Evolutionary conservation across 2,329 filamentous ascomycete genomes (phyloP).

Genomic region (Chaetomiaceae sp.): DNA sequence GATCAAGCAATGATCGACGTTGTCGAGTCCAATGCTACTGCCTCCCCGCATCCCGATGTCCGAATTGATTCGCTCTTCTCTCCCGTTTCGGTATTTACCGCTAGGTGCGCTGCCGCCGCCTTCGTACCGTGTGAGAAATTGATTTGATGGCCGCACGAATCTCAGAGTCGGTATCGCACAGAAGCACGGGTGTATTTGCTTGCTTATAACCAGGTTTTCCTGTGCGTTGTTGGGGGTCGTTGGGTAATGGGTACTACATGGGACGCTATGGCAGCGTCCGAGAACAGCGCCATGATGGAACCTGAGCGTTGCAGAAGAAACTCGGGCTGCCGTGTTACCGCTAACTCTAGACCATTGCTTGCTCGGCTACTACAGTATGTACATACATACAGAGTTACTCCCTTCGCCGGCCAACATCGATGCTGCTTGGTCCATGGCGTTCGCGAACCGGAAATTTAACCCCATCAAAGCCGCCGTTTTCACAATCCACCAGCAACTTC

Average conservation of each 20-base stretch:
- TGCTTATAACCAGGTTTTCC: neutral
- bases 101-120: neutral
- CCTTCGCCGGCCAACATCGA: too few relatives aligned
- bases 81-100: too few relatives aligned
- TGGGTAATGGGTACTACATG: slow-evolving; percentile 1
- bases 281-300: too few relatives aligned
- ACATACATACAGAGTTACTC: too few relatives aligned
- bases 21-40: slow-evolving; percentile 1
- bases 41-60: slow-evolving; percentile 5
- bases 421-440: neutral
- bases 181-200: neutral
- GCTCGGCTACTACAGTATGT: too few relatives aligned
- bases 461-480: neutral
- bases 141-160: neutral
- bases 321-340: too few relatives aligned
- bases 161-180: neutral
- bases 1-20: slow-evolving; percentile 9
- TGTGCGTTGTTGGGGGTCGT: neutral
- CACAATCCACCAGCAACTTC: neutral
- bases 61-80: neutral
- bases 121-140: neutral
- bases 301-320: too few relatives aligned
- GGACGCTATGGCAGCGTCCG: too few relatives aligned
- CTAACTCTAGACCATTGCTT: too few relatives aligned
- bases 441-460: neutral